Base-by-base conservation (phyloP, 2,329 filamentous ascomycete species). In the Pseudogymnoascus verrucosus region DNA sequence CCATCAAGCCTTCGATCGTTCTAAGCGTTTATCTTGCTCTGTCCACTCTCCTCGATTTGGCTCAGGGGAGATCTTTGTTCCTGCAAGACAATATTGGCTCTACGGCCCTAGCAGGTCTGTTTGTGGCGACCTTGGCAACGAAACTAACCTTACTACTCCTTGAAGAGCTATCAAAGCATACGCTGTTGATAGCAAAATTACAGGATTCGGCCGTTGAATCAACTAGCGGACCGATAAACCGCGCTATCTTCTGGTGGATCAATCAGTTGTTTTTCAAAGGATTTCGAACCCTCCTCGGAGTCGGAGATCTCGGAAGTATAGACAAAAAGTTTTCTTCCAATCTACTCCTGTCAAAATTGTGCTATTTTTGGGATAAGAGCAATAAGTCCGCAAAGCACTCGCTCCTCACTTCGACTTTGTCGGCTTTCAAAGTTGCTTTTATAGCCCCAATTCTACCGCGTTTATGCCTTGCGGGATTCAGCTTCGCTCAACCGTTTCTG, bases 401-500 rank as follows among this genome's bases (percentile, higher is more conserved):
- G 21, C 44, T 23, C 44, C 44, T 23, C 26, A 28, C 44, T 28
- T 23, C 44, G 44, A 28, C 44, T 54, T 54, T 54, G 44, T 54
- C 44, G 21, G 44, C 21, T 54, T 54, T 23, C 21, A 37, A 37
- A n/a, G 36, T 37, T 37, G 36, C 36, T 37, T 37, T 37, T 37
- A 37, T 70, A 73, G 3, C 68, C 76, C 5, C 31, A 71, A 1
- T 69, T 71, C 1, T 75, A 4, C 76, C 78, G 1, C 73, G 78
- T 0, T 67, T 79, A 2, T 71, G 74, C 6, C 73, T 73, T 26
- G 74, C 71, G 1, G 77, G 71, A 2, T 79, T 81, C 67, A 74
- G 68, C 6, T 79, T 80, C 60, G 73, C 76, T 4, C 79, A 81
- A 39, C 78, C 79, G 0, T 77, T 80, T 16, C 74, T 80, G 21